A percentile compares a stretch with the other conserved stretches of the same genome.
Evolutionary conservation across 2,329 filamentous ascomycete species (phyloP).

Genomic region (Sporothrix protearum): DNA sequence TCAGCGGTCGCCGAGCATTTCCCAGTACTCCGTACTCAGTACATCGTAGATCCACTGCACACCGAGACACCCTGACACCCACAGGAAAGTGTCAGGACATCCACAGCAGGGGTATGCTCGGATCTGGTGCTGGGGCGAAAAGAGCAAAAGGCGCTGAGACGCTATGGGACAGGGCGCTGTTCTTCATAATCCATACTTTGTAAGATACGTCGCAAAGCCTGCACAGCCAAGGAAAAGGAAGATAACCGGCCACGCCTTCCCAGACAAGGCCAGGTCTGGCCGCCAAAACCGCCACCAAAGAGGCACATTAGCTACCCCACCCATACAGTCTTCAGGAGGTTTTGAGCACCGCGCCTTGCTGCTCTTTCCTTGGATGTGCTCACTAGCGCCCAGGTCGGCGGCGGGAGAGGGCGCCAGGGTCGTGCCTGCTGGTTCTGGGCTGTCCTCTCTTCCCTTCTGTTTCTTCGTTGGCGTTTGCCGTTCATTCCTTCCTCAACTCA

Average conservation of each 20-base stretch:
- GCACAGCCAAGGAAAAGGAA: constrained; percentile 3
- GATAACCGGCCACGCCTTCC: not conserved
- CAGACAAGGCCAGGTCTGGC: not conserved
- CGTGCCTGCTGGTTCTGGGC: constrained; percentile 3
- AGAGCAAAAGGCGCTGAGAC: not conserved
- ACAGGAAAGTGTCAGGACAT: not conserved
- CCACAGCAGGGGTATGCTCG: not conserved
- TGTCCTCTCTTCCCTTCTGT: not conserved
- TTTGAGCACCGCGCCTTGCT: not conserved
- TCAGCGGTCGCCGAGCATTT: not conserved
- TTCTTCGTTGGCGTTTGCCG: not conserved
- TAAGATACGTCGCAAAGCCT: too few relatives aligned
- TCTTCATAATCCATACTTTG: not conserved
- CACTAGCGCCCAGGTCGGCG: not conserved
- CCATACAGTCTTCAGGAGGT: not conserved
- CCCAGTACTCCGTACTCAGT: too few relatives aligned
- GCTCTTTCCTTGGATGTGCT: not conserved
- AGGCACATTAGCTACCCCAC: not conserved
- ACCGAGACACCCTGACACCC: not conserved
- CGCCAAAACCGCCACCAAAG: not conserved
- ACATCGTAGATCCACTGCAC: too few relatives aligned
- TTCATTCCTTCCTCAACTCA: not conserved
- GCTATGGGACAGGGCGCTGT: not conserved
- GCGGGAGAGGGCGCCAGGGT: constrained; percentile 15
- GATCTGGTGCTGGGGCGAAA: not conserved